These are phyloP conservation scores for Metarhizium guizhouense DNA, from an alignment of 2,329 filamentous ascomycete species.

Conservation along the genomic window DNA sequence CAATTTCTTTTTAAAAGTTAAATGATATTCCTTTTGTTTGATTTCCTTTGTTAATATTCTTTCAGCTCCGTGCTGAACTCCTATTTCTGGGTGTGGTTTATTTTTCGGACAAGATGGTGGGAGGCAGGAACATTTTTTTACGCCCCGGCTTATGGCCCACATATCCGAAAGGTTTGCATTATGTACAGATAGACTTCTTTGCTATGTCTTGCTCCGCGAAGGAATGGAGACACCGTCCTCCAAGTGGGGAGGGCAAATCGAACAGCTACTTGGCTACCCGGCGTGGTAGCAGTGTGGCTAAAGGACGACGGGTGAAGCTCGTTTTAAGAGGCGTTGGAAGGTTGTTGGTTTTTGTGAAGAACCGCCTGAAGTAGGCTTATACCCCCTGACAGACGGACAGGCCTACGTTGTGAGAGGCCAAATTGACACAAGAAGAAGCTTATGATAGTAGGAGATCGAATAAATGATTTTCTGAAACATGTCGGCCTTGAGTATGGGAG, in stretches of 20 bases:
- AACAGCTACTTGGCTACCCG: slow-evolving; percentile 2
- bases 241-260: slow-evolving; percentile 14
- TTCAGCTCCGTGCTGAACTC: slow-evolving; percentile 1
- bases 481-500: background rate
- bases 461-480: slow-evolving; percentile 13
- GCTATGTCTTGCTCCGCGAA: slow-evolving; percentile 24
- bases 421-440: slow-evolving; percentile 23
- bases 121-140: slow-evolving; percentile 2
- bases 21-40: slow-evolving; percentile 17
- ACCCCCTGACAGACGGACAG: slow-evolving; percentile 18
- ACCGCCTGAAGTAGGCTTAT: slow-evolving; percentile 27
- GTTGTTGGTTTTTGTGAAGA: slow-evolving; percentile 27
- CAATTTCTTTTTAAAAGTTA: slow-evolving; percentile 4
- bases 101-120: slow-evolving; percentile 4
- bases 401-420: slow-evolving; percentile 25
- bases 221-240: slow-evolving; percentile 22
- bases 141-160: background rate
- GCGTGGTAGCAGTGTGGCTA: slow-evolving; percentile 2
- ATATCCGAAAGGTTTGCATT: slow-evolving; percentile 17
- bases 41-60: slow-evolving; percentile 6
- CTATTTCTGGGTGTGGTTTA: slow-evolving; percentile 3
- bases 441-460: slow-evolving; percentile 26
- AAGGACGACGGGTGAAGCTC: background rate
- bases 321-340: slow-evolving; percentile 29
- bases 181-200: slow-evolving; percentile 34